Base-by-base conservation (phyloP, 2,329 filamentous ascomycete genomes). In the Xylaria sp. region DNA sequence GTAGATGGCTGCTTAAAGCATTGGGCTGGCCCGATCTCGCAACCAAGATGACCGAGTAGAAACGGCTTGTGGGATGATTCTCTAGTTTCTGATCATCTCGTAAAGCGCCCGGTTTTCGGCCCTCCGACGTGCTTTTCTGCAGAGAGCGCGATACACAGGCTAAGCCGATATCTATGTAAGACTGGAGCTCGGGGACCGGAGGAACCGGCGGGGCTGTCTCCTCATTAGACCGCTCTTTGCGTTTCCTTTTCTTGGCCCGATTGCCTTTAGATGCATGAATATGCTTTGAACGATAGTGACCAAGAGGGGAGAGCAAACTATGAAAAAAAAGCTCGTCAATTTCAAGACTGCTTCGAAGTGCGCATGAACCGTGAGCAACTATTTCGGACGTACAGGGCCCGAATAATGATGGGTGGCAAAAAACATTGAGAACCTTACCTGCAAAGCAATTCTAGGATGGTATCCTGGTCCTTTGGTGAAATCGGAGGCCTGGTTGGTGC, bases 371-470 rank as follows among this genome's bases (percentile, higher is more conserved):
- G 44, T 11, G 17, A 44, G n/a, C 4, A 15, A 6, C 33, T 10
- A 38, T 17, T 17, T 46, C n/a, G 40, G 31, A 29, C 27, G 23
- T 4, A 23, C 21, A 6, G 11, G 15, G 15, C 2, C 17, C 17
- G 19, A n/a, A 13, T 15, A 17, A 21, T 19, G 6, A 15, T 17
- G 27, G 15, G 4, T 25, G 3, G 11, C 11, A 23, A 27, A 31
- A 35, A 8, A 9, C 35, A 10, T n/a, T 27, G 10, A 3, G 15
- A 21, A 75, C 78, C n/a, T 68, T 81, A 90, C 89, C 80, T 83
- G 83, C 85, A 90, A 4, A 91, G 79, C 49, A 92, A 78, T 64
- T 90, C 87, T 9, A 91, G 72, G 37, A 91, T 88, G 3, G 81
- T 80, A 53, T 88, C 83, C 73, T 90, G 87, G 54, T 90, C 80